Base-by-base conservation (phyloP, 2,329 filamentous ascomycete genomes). In the Ophiostoma triangulosporum region DNA sequence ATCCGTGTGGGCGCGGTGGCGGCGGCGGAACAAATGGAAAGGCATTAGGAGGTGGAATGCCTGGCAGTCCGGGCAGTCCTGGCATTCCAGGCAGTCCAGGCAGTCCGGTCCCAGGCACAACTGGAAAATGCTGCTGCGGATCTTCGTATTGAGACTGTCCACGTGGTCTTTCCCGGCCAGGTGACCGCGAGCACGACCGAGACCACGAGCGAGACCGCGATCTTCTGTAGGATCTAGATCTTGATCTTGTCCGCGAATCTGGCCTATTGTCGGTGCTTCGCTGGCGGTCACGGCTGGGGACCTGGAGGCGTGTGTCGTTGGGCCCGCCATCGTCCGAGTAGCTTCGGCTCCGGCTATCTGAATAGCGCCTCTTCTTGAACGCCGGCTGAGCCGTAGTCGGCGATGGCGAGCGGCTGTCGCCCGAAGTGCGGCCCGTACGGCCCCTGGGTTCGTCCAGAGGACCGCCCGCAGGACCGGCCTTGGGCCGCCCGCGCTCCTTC, bases 401-500 rank as follows among this genome's bases (percentile, higher is more conserved):
- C 12, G 40, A 45, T 11, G 24, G 40, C 24, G 40, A 29, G 12
- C 40, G 14, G 24, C 40, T 45, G 14, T 46, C 24, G 15, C 17
- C 43, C 9, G 43, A 46, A 12, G 15, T 15, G 8, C 24, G 24
- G 15, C 40, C 38, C 17, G 20, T 15, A 17, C 38, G 38, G 38
- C 38, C 20, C 11, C 38, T 43, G 20, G 22, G 20, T 24, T 43
- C 20, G 20, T 24, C 20, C 15, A n/a, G n/a, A n/a, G n/a, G n/a
- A n/a, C 38, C 20, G 11, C 20, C 20, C 12, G 11, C 9, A 43
- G 3, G 4, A 14, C 4, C 20, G 9, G 3, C 20, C 20, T 43
- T 43, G 3, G 38, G 38, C 38, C 6, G 38, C 11, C 8, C 46
- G 35, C 76, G 72, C 50, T 73, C 69, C 67, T 84, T 88, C 84